A percentile compares a stretch with the other conserved stretches of the same genome.
phyloP scores from a whole-genome alignment of 148 eudicot genomes.

The Bassia scoparia region DNA sequence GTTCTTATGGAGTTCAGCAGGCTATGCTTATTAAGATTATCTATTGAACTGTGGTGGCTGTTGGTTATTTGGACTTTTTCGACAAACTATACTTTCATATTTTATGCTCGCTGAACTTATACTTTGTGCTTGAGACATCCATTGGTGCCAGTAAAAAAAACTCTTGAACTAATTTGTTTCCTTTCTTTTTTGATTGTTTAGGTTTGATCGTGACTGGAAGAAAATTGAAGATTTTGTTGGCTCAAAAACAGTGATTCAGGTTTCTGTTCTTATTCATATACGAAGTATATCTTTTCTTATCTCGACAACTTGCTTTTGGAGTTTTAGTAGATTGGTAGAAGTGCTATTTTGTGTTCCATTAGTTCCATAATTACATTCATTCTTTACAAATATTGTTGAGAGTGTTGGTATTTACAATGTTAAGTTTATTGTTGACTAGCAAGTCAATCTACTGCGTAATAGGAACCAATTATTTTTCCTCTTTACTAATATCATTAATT shows the following conservation, averaged over 20 bases:
- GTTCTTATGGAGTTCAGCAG: background rate
- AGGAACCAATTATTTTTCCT: too few species aligned
- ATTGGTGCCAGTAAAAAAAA: background rate
- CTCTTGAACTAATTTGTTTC: constrained; percentile 5
- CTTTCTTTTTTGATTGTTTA: constrained; percentile 29
- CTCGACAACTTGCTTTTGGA: constrained; percentile 4
- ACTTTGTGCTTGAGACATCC: constrained; percentile 5
- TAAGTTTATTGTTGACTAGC: too few species aligned
- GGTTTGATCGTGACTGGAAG: constrained; percentile 97
- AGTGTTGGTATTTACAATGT: too few species aligned
- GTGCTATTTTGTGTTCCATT: background rate
- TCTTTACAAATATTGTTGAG: too few species aligned
- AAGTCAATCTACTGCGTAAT: too few species aligned
- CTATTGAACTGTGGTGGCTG: background rate
- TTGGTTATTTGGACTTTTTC: background rate
- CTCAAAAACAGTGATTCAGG: constrained; percentile 90
- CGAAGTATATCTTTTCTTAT: background rate
- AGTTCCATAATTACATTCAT: too few species aligned
- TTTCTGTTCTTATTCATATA: constrained; percentile 28
- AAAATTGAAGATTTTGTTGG: constrained; percentile 93
- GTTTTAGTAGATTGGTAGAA: too few species aligned
- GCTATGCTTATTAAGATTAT: background rate
- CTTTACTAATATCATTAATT: too few species aligned
- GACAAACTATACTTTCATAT: background rate
- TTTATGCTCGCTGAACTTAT: background rate